Evolutionary conservation across 2,329 filamentous ascomycete species (phyloP).

Genomic region (Trichoderma cornu-damae): DNA sequence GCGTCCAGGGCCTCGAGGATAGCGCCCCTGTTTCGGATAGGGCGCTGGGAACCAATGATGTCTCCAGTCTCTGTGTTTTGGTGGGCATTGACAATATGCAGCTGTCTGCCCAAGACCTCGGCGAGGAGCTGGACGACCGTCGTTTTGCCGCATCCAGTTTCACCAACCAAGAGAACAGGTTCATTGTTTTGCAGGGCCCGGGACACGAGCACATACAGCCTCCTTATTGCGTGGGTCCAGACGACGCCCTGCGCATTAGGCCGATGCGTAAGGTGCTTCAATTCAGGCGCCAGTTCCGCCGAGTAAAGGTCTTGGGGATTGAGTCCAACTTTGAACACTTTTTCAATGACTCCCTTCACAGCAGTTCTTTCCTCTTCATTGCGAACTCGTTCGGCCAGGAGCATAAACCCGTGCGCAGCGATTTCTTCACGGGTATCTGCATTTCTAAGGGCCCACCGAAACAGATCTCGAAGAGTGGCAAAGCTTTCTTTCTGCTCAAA

Average conservation of each 20-base stretch:
- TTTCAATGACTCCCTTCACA: constrained; percentile 84
- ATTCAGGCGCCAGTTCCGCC: constrained; percentile 50
- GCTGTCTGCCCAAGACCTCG: constrained; percentile 66
- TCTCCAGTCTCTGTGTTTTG: constrained; percentile 98
- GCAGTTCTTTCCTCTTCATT: constrained; percentile 78
- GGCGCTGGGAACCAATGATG: constrained; percentile 89
- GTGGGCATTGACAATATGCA: constrained; percentile 93
- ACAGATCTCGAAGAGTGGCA: constrained; percentile 90
- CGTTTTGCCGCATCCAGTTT: constrained; percentile 97
- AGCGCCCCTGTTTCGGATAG: constrained; percentile 75
- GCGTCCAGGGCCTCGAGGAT: constrained; percentile 61
- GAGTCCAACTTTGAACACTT: constrained; percentile 80
- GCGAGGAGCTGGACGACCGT: constrained; percentile 91
- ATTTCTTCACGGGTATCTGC: constrained; percentile 85
- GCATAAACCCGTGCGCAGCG: constrained; percentile 90
- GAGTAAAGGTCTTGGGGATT: constrained; percentile 70
- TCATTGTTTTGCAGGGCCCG: constrained; percentile 85
- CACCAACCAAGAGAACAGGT: constrained; percentile 87
- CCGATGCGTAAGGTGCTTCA: constrained; percentile 43
- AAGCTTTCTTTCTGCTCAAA: constrained; percentile 98
- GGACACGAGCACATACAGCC: constrained; percentile 84
- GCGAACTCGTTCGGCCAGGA: constrained; percentile 90
- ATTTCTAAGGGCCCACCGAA: constrained; percentile 84
- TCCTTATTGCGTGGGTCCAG: constrained; percentile 92
- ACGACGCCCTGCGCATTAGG: constrained; percentile 63